Evolutionary conservation across 306 rosid genomes (phyloP), one percentile per base, ranked within the genome.

Genomic region (Nissolia schottii): DNA sequence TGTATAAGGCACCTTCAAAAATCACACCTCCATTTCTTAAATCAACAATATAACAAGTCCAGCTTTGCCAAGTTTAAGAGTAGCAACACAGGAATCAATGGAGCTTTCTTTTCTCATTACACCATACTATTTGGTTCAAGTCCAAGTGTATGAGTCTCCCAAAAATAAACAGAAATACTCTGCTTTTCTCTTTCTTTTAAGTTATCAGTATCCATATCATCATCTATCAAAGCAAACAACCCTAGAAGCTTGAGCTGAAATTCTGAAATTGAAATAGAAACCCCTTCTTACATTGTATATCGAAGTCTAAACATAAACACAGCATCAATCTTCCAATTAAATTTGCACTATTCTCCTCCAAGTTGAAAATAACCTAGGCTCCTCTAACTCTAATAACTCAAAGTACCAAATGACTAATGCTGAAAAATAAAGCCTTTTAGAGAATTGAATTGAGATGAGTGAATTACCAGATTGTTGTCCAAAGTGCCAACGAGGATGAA

Each of bases 401-500:
- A 49, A 13, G 9, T 38, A 13, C 48, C 12, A 41, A 3, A 41
- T 12, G 48, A 34, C n/a, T 16, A 69, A 7, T 34, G 34, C 15
- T 35, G 0, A 19, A 11, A 12, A 37, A 37, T 3, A 9, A 37
- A 37, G 38, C 2, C 8, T 37, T 0, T 8, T 4, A 34, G 5
- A 1, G 38, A 34, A 37, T 1, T 37, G 43, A 43, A 43, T 34
- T 34, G 40, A 34, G 40, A 34, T n/a, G 0, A 43, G 19, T 3
- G 10, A 43, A 77, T 75, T 78, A 94, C 98, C 91, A 94, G 35
- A 71, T 86, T 85, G 68, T 91, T 91, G 49, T 94, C 98, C 81
- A 94, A 78, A 10, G 98, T 94, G 38, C 98, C 98, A 80, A 94
- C 97, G 73, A 94, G 90, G 56, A 94, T 92, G 72, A 83, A 91